phyloP scores from a whole-genome alignment of 768 basidiomycete genomes.

The Suillus subalutaceus region DNA sequence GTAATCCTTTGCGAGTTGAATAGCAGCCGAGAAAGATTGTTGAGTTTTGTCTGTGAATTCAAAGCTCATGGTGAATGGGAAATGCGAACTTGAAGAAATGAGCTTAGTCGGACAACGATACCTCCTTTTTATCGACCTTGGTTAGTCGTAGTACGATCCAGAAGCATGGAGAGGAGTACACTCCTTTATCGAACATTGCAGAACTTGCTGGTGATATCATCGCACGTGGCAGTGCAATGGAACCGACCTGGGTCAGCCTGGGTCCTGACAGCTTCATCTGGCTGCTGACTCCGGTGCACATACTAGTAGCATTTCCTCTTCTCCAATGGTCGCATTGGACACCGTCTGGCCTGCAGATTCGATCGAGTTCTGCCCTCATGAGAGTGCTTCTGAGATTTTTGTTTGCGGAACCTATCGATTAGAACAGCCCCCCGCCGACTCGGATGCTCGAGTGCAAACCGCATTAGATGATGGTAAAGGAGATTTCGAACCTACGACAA shows the following conservation, averaged over 20 bases:
- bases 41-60: slow-evolving; percentile 89
- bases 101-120: not conserved
- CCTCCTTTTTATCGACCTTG: not conserved
- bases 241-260: too few species aligned
- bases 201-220: slow-evolving; percentile 10
- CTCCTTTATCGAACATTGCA: slow-evolving; percentile 8
- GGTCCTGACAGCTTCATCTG: too few species aligned
- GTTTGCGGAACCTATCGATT: slow-evolving; percentile 94
- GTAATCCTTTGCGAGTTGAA: slow-evolving; percentile 85
- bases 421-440: slow-evolving; percentile 39
- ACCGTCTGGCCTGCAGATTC: slow-evolving; percentile 88
- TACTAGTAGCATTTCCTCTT: slow-evolving; percentile 12
- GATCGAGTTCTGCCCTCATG: slow-evolving; percentile 87
- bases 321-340: slow-evolving; percentile 40
- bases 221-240: not conserved
- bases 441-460: slow-evolving; percentile 3
- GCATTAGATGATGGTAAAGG: not conserved
- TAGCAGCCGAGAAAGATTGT: slow-evolving; percentile 66
- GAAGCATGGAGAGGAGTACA: not conserved
- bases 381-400: slow-evolving; percentile 60
- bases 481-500: slow-evolving; percentile 5
- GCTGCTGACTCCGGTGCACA: not conserved
- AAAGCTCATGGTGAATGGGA: slow-evolving; percentile 44
- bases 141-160: not conserved
- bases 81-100: not conserved